Evolutionary conservation across 768 basidiomycete genomes (phyloP).

Genomic region (Amanita exitialis): DNA sequence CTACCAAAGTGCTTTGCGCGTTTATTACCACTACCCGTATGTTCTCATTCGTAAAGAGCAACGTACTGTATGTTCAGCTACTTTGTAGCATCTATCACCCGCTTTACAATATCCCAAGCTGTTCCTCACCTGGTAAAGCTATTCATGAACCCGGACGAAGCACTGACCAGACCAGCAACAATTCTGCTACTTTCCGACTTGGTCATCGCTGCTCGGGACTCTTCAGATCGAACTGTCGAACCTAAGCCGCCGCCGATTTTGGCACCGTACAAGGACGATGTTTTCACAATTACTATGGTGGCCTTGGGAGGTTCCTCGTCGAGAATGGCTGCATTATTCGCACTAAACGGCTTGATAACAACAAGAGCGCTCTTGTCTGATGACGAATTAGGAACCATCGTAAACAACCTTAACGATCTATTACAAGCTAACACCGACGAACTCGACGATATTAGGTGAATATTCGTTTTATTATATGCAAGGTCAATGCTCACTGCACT

Average conservation of each 20-base stretch:
- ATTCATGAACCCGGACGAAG: slow-evolving; percentile 65
- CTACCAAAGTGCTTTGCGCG: slow-evolving; percentile 73
- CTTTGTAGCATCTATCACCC: slow-evolving; percentile 52
- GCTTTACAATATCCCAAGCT: slow-evolving; percentile 56
- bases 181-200: slow-evolving; percentile 61
- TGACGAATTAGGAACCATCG: slow-evolving; percentile 71
- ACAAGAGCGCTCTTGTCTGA: slow-evolving; percentile 53
- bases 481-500: background rate
- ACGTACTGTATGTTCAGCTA: background rate
- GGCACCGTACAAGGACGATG: slow-evolving; percentile 60
- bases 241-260: slow-evolving; percentile 24
- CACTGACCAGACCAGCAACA: slow-evolving; percentile 53
- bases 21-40: slow-evolving; percentile 72
- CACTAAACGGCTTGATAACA: slow-evolving; percentile 56
- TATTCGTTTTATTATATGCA: background rate
- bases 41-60: slow-evolving; percentile 5
- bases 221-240: slow-evolving; percentile 16
- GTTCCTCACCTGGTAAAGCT: slow-evolving; percentile 70
- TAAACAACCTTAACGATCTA: slow-evolving; percentile 66
- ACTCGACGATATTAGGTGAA: slow-evolving; percentile 46
- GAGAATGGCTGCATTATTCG: slow-evolving; percentile 50
- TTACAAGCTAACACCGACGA: slow-evolving; percentile 42
- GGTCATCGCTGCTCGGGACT: slow-evolving; percentile 41
- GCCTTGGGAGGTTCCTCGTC: slow-evolving; percentile 45
- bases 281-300: slow-evolving; percentile 53